Conservation (phyloP, 139 green algal genomes). For the Chlamydomonas sp. region DNA sequence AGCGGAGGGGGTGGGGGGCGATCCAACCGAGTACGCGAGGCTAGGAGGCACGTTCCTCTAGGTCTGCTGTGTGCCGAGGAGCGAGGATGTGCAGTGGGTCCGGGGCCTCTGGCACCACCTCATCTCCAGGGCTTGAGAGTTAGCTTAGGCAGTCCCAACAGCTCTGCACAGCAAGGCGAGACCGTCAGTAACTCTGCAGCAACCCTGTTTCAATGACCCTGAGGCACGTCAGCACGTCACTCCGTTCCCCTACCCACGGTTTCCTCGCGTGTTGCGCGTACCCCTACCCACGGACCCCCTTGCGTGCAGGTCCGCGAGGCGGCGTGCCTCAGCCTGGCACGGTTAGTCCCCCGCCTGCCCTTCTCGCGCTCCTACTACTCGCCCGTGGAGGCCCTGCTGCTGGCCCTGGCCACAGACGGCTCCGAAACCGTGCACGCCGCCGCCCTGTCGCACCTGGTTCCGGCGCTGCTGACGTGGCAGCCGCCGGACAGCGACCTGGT, state of each 20-base stretch:
- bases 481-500: conserved; percentile 3
- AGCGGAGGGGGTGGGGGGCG: not conserved
- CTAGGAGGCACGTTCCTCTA: too few species aligned
- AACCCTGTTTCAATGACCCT: not conserved
- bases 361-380: conserved; percentile 42
- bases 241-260: not conserved
- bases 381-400: conserved; percentile 36
- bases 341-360: conserved; percentile 30
- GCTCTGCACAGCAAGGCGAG: not conserved
- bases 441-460: conserved; percentile 27
- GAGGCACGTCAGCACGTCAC: not conserved
- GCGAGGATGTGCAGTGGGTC: too few species aligned
- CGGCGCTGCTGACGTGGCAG: conserved; percentile 43
- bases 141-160: too few species aligned
- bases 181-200: not conserved
- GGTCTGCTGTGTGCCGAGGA: too few species aligned
- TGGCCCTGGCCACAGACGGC: conserved; percentile 25
- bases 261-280: too few species aligned
- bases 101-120: too few species aligned
- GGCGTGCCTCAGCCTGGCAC: conserved; percentile 8
- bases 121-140: too few species aligned
- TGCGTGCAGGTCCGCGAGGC: conserved; percentile 43
- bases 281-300: not conserved
- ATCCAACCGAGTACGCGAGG: not conserved
- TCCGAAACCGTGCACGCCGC: conserved; percentile 30